phyloP scores from a whole-genome alignment of 257 asterid genomes.

The Fraxinus pennsylvanica region DNA sequence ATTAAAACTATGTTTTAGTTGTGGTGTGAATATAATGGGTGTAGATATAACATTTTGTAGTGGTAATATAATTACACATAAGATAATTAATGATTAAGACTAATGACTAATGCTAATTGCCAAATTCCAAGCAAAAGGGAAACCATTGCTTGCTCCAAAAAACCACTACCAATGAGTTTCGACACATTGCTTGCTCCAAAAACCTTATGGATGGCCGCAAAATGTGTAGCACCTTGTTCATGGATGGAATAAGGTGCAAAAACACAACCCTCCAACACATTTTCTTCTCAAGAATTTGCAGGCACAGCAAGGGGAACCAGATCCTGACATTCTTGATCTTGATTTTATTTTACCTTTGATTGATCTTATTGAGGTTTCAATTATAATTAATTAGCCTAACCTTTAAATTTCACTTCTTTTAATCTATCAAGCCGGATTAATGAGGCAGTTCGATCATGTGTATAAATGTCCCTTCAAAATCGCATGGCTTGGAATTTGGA shows the following conservation, averaged over 20 bases:
- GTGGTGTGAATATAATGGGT: too few relatives aligned
- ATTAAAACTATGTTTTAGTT: too few relatives aligned
- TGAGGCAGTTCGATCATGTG: neutral
- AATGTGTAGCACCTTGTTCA: slow-evolving; percentile 65
- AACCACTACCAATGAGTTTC: slow-evolving; percentile 33
- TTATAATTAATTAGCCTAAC: neutral
- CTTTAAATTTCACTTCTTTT: too few relatives aligned
- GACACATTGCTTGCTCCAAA: slow-evolving; percentile 66
- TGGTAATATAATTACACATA: too few relatives aligned
- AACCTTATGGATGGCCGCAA: slow-evolving; percentile 58
- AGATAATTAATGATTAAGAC: neutral
- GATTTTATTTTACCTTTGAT: neutral
- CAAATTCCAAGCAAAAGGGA: too few relatives aligned
- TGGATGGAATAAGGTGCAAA: slow-evolving; percentile 72
- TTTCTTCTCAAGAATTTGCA: slow-evolving; percentile 73
- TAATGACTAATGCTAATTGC: neutral
- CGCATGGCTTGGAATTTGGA: slow-evolving; percentile 27
- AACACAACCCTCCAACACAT: slow-evolving; percentile 64
- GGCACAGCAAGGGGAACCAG: slow-evolving; percentile 54
- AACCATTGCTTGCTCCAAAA: too few relatives aligned
- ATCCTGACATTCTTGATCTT: slow-evolving; percentile 15
- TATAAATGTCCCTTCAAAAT: neutral
- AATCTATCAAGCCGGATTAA: neutral
- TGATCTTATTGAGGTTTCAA: neutral
- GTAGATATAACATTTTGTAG: too few relatives aligned